These are phyloP conservation scores for Daedalea quercina DNA, from an alignment of 768 basidiomycete genomes.

Conservation along the genomic window DNA sequence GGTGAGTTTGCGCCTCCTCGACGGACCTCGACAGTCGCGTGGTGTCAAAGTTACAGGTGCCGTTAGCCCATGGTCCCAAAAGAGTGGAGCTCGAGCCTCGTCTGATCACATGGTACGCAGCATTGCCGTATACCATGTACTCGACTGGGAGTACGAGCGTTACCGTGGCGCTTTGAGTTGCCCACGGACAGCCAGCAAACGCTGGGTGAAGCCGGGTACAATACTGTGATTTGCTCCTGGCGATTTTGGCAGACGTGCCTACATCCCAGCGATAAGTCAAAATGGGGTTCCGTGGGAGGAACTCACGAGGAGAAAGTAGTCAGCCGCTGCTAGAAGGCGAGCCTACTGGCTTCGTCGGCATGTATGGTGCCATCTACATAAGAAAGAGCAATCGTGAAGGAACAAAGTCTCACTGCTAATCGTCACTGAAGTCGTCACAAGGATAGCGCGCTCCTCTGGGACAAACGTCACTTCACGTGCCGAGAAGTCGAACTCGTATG, in stretches of 20 bases:
- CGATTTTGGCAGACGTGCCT: neutral
- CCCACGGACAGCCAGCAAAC: neutral
- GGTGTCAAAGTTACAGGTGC: neutral
- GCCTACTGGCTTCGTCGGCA: neutral
- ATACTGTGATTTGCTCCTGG: neutral
- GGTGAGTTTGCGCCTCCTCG: neutral
- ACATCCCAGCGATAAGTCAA: neutral
- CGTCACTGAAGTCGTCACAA: neutral
- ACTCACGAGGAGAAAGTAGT: neutral
- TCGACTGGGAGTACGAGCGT: too few relatives aligned
- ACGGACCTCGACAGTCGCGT: neutral
- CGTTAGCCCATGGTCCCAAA: neutral
- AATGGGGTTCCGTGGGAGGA: conserved; percentile 1
- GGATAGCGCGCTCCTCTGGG: neutral
- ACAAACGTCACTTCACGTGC: neutral
- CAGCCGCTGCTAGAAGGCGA: neutral
- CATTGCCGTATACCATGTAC: neutral
- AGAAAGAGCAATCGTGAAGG: neutral
- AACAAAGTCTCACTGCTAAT: neutral
- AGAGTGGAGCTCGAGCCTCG: neutral
- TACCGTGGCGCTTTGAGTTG: too few relatives aligned
- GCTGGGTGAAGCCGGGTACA: neutral
- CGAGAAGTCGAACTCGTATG: neutral
- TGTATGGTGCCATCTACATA: neutral
- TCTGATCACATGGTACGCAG: neutral